These are phyloP conservation scores for Neonectria hederae DNA, from an alignment of 2,329 filamentous ascomycete species.

Conservation along the genomic window DNA sequence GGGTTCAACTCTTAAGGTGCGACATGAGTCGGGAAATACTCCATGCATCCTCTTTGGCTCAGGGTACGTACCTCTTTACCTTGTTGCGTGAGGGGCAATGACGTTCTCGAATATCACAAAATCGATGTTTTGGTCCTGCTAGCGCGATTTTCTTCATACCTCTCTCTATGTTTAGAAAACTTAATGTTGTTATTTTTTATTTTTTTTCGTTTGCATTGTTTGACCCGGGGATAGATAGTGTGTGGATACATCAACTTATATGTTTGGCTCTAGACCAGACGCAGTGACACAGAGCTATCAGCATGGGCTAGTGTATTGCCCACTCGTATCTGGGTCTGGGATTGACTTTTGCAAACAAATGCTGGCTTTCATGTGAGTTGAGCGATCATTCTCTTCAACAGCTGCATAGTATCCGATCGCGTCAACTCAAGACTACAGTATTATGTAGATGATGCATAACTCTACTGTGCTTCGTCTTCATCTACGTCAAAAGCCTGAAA, in stretches of 20 bases:
- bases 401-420: neutral
- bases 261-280: neutral
- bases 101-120: neutral
- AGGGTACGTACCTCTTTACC: neutral
- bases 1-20: constrained; percentile 6
- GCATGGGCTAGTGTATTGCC: neutral
- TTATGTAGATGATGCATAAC: neutral
- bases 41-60: constrained; percentile 2
- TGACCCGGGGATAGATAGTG: neutral
- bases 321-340: neutral
- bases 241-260: neutral
- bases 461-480: neutral
- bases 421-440: neutral
- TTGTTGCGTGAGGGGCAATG: neutral
- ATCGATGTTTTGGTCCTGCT: neutral
- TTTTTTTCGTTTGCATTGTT: neutral
- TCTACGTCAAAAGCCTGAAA: neutral
- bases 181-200: neutral
- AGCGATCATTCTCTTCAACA: neutral
- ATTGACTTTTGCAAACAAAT: neutral
- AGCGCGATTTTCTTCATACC: too few species aligned
- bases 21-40: neutral
- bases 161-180: too few species aligned
- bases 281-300: constrained; percentile 13
- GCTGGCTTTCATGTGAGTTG: neutral